A percentile compares a stretch with the other conserved stretches of the same genome.
Conservation (phyloP, 495 filamentous ascomycete species). For the Aspergillus hancockii region DNA sequence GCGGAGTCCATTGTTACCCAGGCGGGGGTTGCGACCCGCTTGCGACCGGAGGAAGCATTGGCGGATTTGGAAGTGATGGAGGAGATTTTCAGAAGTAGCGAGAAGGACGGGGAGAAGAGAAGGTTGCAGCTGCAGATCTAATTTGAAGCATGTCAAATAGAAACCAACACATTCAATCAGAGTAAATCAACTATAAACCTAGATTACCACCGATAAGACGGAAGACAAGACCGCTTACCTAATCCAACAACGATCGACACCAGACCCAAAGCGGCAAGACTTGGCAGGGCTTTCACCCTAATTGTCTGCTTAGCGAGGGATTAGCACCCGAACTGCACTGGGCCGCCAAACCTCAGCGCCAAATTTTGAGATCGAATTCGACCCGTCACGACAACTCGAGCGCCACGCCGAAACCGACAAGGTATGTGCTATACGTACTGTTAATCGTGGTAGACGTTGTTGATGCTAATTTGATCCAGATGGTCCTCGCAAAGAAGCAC, state of each 20-base stretch:
- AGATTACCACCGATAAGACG: neutral
- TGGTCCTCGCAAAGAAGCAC: slow-evolving; percentile 98
- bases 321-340: slow-evolving; percentile 34
- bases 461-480: slow-evolving; percentile 53
- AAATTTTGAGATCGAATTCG: slow-evolving; percentile 48
- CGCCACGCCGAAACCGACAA: slow-evolving; percentile 50
- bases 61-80: slow-evolving; percentile 70
- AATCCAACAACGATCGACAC: neutral
- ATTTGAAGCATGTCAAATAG: neutral
- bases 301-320: slow-evolving; percentile 43
- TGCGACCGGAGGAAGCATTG: slow-evolving; percentile 67
- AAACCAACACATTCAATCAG: neutral
- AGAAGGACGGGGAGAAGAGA: slow-evolving; percentile 51
- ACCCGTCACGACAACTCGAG: slow-evolving; percentile 52
- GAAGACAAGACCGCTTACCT: neutral
- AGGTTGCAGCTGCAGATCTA: slow-evolving; percentile 26
- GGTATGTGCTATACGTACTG: slow-evolving; percentile 27
- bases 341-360: slow-evolving; percentile 32
- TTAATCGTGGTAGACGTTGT: slow-evolving; percentile 1
- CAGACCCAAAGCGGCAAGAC: slow-evolving; percentile 12
- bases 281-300: slow-evolving; percentile 35
- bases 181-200: neutral
- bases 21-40: slow-evolving; percentile 51
- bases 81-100: slow-evolving; percentile 64
- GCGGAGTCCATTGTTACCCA: slow-evolving; percentile 50